Evolutionary conservation across 106 monocot genomes (phyloP).

Genomic region (Dendrobium huoshanense): DNA sequence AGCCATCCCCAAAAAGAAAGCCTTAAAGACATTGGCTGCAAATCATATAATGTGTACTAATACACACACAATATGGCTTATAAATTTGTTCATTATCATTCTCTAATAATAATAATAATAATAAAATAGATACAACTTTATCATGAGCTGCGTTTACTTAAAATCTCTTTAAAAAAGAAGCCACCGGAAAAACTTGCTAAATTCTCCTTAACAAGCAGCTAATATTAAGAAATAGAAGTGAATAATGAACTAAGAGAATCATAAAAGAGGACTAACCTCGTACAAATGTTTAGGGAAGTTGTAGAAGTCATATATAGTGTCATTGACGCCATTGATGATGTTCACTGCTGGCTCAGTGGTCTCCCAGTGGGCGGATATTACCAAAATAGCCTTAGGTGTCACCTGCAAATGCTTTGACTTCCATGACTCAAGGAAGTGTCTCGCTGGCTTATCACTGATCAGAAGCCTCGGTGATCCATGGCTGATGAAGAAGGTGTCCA

Average conservation of each 20-base stretch:
- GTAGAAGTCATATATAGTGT: neutral
- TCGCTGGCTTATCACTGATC: neutral
- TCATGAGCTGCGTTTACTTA: too few species aligned
- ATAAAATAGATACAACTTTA: too few species aligned
- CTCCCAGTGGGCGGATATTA: constrained; percentile 4
- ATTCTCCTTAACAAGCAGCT: too few species aligned
- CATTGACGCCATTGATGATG: neutral
- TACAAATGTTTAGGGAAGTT: neutral
- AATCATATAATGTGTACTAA: too few species aligned
- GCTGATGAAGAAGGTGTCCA: constrained; percentile 5
- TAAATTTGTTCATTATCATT: too few species aligned
- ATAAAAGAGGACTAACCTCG: neutral
- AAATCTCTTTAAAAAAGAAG: too few species aligned
- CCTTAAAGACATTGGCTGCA: too few species aligned
- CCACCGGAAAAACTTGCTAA: too few species aligned
- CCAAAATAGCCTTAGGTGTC: neutral
- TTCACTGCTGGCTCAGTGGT: neutral
- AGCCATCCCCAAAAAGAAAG: too few species aligned
- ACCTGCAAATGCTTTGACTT: neutral
- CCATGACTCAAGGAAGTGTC: neutral
- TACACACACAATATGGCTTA: too few species aligned
- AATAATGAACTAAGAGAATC: neutral
- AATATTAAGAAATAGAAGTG: neutral
- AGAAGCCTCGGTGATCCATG: constrained; percentile 5
- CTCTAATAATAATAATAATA: too few species aligned